Base-by-base conservation (phyloP, 2,329 filamentous ascomycete genomes). In the Acrocalymma vagum region DNA sequence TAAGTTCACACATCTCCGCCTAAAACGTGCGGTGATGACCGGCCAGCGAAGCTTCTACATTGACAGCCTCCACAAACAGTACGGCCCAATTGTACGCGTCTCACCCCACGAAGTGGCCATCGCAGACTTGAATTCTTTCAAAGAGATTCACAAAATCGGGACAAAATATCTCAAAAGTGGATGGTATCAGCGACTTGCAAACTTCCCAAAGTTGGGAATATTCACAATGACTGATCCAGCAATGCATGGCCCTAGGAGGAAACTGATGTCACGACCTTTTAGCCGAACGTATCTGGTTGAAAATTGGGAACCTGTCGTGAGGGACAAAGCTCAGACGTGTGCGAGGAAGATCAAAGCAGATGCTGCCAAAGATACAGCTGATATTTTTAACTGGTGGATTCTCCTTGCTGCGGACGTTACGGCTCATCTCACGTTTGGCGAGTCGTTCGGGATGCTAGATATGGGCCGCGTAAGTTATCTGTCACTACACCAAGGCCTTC, bases 31-130 rank as follows among this genome's bases (percentile, higher is more conserved):
- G 7, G 64, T 72, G 11, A 45, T 72, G 6, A 53, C 54, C 5
- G 70, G 71, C 7, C 62, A 67, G 9, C 63, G 71, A 2, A 65
- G 70, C 32, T 65, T 70, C 38, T 70, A 71, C 48, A 68, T 74
- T 23, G 61, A 74, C 40, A 39, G 48, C 5, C 56, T 74, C 1
- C 71, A 74, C 45, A 38, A 60, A 22, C 29, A 53, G 33, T 63
- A 67, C 50, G 62, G 63, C 0, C 60, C 62, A 9, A 51, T 67
- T 26, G 61, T 69, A 6, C 57, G 65, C 20, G 41, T 67, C 8
- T 57, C 62, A 0, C 65, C 63, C 1, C 51, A 48, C 9, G 63
- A 68, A 42, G 60, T 68, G 6, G 55, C 50, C 9, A 45, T 69
- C 9, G 48, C 58, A 17, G 64, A 68, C 38, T 49, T 61, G 9